These are phyloP conservation scores for Trametes cingulata DNA, from an alignment of 768 basidiomycete species.

Conservation along the genomic window DNA sequence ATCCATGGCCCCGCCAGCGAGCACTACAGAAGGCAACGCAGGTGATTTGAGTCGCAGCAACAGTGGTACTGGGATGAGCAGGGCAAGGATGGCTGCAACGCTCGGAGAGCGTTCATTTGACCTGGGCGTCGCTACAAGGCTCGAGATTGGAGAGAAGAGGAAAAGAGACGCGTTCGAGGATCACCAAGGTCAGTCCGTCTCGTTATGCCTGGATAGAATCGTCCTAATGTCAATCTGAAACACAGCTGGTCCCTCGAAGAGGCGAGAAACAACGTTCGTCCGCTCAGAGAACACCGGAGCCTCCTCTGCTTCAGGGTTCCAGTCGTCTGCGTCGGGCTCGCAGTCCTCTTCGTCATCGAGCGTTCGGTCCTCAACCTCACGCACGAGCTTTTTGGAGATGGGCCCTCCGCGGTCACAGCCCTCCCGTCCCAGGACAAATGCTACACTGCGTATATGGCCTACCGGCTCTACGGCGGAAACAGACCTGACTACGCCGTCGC, in stretches of 20 bases:
- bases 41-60: slow-evolving; percentile 8
- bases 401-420: slow-evolving; percentile 9
- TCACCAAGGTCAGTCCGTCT: not conserved
- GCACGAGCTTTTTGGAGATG: slow-evolving; percentile 6
- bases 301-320: slow-evolving; percentile 17
- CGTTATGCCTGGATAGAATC: not conserved
- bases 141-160: slow-evolving; percentile 26
- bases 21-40: slow-evolving; percentile 1
- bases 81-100: slow-evolving; percentile 18
- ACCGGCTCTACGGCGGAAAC: slow-evolving; percentile 39
- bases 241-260: slow-evolving; percentile 16
- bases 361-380: not conserved
- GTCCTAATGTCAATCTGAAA: not conserved
- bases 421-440: slow-evolving; percentile 2
- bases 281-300: slow-evolving; percentile 13
- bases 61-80: slow-evolving; percentile 12
- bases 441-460: slow-evolving; percentile 31
- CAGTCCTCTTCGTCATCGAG: slow-evolving; percentile 1
- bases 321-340: slow-evolving; percentile 10
- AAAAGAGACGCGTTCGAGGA: slow-evolving; percentile 20
- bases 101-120: slow-evolving; percentile 24
- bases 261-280: slow-evolving; percentile 19
- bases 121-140: slow-evolving; percentile 16
- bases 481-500: slow-evolving; percentile 60
- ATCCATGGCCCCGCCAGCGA: slow-evolving; percentile 20